Conservation (phyloP, 106 monocot species). For the Chionographis japonica region DNA sequence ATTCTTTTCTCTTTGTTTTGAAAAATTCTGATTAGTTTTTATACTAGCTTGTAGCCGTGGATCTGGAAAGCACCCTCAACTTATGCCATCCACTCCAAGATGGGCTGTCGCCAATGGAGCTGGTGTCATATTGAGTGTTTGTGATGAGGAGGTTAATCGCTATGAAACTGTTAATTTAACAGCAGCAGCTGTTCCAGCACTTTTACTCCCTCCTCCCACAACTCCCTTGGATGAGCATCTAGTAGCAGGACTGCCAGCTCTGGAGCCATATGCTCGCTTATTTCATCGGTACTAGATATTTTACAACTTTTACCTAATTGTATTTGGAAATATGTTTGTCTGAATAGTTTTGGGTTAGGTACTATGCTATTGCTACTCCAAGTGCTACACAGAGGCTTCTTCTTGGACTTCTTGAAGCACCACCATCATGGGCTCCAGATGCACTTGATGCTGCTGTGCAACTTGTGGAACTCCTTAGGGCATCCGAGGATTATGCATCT, state of each 20-base stretch:
- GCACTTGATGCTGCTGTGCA: conserved; percentile 99
- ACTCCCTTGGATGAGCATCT: conserved; percentile 94
- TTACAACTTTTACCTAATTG: background rate
- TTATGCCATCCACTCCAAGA: conserved; percentile 97
- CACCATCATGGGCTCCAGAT: conserved; percentile 99
- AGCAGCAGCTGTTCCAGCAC: conserved; percentile 96
- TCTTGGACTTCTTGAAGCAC: conserved; percentile 97
- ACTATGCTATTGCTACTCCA: conserved; percentile 98
- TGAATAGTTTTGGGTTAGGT: conserved; percentile 36
- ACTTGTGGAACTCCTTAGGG: conserved; percentile 95
- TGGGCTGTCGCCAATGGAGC: conserved; percentile 99
- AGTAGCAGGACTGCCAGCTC: conserved; percentile 86
- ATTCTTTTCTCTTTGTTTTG: background rate
- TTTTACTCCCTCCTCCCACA: conserved; percentile 92
- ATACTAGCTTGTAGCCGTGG: conserved; percentile 62
- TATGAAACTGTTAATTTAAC: conserved; percentile 97
- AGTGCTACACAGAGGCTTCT: conserved; percentile 96
- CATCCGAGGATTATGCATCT: conserved; percentile 92
- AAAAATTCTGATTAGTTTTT: background rate
- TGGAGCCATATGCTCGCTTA: conserved; percentile 94
- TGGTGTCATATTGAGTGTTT: conserved; percentile 96
- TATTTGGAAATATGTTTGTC: background rate
- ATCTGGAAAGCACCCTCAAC: conserved; percentile 95
- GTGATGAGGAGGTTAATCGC: conserved; percentile 95
- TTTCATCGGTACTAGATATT: conserved; percentile 66